Conservation (phyloP, 768 basidiomycete genomes). For the Xanthoconium stramineum region DNA sequence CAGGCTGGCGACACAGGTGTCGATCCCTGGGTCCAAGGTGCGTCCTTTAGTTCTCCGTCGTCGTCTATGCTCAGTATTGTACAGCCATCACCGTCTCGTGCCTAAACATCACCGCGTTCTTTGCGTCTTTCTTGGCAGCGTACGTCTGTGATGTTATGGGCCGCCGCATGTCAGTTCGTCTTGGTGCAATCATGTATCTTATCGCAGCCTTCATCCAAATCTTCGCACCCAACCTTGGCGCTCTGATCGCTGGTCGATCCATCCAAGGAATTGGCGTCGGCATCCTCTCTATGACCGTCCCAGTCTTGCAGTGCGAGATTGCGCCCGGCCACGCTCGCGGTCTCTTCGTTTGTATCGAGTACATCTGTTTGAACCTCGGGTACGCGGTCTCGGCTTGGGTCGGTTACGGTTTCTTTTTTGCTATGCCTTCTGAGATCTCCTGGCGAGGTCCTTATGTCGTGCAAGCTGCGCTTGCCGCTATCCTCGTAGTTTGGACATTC, state of each 20-base stretch:
- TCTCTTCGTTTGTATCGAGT: constrained; percentile 52
- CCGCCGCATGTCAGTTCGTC: constrained; percentile 47
- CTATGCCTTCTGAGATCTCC: constrained; percentile 42
- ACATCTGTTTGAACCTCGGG: constrained; percentile 49
- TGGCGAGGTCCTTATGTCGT: constrained; percentile 58
- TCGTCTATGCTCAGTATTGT: background rate
- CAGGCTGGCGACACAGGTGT: constrained; percentile 43
- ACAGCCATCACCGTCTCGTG: constrained; percentile 49
- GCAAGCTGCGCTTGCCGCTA: constrained; percentile 46
- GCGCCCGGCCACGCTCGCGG: constrained; percentile 48
- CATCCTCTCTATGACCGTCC: constrained; percentile 50
- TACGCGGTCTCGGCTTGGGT: constrained; percentile 50
- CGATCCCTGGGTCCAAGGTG: constrained; percentile 45
- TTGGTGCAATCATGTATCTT: constrained; percentile 48
- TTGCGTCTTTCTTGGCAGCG: constrained; percentile 44
- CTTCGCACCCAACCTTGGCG: constrained; percentile 42
- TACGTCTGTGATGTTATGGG: constrained; percentile 51
- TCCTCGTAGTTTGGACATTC: constrained; percentile 48
- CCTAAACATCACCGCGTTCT: constrained; percentile 48
- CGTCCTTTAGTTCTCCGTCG: constrained; percentile 1
- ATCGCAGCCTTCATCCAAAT: constrained; percentile 49
- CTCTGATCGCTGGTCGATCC: constrained; percentile 41
- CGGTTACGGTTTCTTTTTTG: constrained; percentile 48
- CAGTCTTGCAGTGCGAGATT: constrained; percentile 48
- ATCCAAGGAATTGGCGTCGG: constrained; percentile 50